phyloP scores from a whole-genome alignment of 352 stramenopile species.

The Pythium sukuiense region DNA sequence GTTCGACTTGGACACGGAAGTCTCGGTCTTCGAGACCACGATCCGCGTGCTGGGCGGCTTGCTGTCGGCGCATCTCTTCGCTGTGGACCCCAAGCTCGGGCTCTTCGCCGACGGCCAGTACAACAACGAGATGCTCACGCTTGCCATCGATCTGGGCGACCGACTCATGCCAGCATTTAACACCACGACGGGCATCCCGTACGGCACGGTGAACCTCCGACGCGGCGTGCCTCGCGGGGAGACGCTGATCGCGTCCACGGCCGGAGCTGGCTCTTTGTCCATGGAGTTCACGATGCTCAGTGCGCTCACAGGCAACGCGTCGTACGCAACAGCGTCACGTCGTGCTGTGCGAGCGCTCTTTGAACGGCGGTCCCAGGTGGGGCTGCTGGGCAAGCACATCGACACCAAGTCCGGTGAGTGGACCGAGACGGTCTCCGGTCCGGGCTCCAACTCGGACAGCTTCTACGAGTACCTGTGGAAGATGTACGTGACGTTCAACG shows the following conservation, averaged over 20 bases:
- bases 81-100: conserved; percentile 48
- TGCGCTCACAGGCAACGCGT: conserved; percentile 62
- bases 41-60: conserved; percentile 91
- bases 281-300: conserved; percentile 98
- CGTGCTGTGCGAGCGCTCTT: conserved; percentile 79
- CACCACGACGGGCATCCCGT: conserved; percentile 95
- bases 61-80: conserved; percentile 88
- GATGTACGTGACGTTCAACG: conserved; percentile 94
- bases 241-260: conserved; percentile 95
- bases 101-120: conserved; percentile 81
- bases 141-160: conserved; percentile 95
- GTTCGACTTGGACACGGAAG: conserved; percentile 88
- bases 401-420: conserved; percentile 88
- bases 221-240: conserved; percentile 88
- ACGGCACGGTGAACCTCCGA: conserved; percentile 96
- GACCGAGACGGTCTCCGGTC: conserved; percentile 76
- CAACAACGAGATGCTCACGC: conserved; percentile 88
- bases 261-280: conserved; percentile 94
- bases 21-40: conserved; percentile 94
- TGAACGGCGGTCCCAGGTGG: conserved; percentile 64
- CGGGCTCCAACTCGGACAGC: conserved; percentile 95
- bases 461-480: conserved; percentile 99
- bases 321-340: conserved; percentile 68
- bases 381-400: conserved; percentile 96
- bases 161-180: conserved; percentile 96